phyloP scores from a whole-genome alignment of 495 filamentous ascomycete genomes.

The Tuber aestivum region DNA sequence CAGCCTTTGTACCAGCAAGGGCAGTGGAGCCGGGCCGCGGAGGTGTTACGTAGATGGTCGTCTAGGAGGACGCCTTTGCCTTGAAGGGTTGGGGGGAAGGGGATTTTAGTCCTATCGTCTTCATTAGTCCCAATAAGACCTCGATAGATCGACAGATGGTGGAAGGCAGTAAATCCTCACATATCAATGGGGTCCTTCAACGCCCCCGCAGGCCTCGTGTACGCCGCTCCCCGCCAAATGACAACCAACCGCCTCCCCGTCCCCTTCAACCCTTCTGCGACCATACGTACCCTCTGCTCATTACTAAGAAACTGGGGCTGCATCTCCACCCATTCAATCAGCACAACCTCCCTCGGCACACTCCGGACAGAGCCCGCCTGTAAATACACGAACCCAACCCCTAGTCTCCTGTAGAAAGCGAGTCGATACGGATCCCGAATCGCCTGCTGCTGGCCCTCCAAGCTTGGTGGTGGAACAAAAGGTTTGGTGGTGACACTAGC shows the following conservation, averaged over 20 bases:
- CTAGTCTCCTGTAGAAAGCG: conserved; percentile 56
- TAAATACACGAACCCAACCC: conserved; percentile 56
- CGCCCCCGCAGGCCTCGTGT: conserved; percentile 50
- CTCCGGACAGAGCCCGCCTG: conserved; percentile 56
- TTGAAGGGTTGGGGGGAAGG: conserved; percentile 61
- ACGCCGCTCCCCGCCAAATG: conserved; percentile 59
- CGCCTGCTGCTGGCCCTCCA: conserved; percentile 50
- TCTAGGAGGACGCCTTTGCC: conserved; percentile 60
- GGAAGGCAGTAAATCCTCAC: not conserved
- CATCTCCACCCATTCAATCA: conserved; percentile 40
- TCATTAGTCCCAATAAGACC: not conserved
- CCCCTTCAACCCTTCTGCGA: conserved; percentile 48
- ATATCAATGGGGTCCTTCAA: conserved; percentile 51
- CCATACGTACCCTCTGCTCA: conserved; percentile 46
- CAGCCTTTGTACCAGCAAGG: conserved; percentile 55
- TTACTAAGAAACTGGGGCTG: conserved; percentile 49
- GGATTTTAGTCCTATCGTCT: conserved; percentile 47
- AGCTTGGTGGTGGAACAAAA: conserved; percentile 49
- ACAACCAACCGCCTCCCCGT: conserved; percentile 55
- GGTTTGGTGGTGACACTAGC: conserved; percentile 56
- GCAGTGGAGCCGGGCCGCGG: conserved; percentile 56
- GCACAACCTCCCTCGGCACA: conserved; percentile 6
- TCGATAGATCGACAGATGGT: not conserved
- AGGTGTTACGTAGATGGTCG: conserved; percentile 52
- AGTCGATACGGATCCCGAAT: conserved; percentile 54